Evolutionary conservation across 176 grass and related monocot genomes (phyloP).

Genomic region (Bonia amplexicaulis): DNA sequence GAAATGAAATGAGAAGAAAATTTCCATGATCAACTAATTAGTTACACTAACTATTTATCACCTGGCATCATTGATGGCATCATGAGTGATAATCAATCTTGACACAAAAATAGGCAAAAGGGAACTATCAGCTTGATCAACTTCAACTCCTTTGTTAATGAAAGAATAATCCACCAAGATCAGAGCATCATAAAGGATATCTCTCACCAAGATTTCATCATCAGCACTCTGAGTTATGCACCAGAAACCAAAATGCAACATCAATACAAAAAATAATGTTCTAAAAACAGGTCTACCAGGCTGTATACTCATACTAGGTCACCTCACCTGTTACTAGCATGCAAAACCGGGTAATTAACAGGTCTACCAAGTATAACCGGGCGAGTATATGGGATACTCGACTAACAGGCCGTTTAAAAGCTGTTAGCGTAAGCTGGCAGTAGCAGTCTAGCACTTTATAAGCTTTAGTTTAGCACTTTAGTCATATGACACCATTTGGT

Average conservation of each 20-base stretch:
- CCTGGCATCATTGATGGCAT: conserved; percentile 77
- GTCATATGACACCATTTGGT: too few relatives aligned
- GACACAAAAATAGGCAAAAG: conserved; percentile 56
- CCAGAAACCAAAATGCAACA: conserved; percentile 15
- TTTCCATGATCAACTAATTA: neutral
- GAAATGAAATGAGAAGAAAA: conserved; percentile 35
- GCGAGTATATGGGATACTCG: too few relatives aligned
- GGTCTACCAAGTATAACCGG: too few relatives aligned
- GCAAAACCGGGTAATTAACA: too few relatives aligned
- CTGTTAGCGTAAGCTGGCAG: too few relatives aligned
- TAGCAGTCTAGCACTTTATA: too few relatives aligned
- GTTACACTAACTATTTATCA: conserved; percentile 32
- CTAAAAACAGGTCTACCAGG: too few relatives aligned
- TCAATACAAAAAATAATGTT: conserved; percentile 5
- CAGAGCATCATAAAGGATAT: conserved; percentile 83
- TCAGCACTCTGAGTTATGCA: conserved; percentile 51
- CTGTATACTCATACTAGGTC: too few relatives aligned
- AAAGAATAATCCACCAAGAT: conserved; percentile 96
- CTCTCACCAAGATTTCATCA: conserved; percentile 78
- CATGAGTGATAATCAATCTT: conserved; percentile 80
- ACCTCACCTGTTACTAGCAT: too few relatives aligned
- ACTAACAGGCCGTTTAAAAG: too few relatives aligned
- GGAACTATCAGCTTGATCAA: conserved; percentile 59
- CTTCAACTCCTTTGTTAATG: conserved; percentile 57
- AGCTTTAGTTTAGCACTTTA: too few relatives aligned